Conservation (phyloP, 2,329 filamentous ascomycete species). For the Coccinonectria pachysandricola region DNA sequence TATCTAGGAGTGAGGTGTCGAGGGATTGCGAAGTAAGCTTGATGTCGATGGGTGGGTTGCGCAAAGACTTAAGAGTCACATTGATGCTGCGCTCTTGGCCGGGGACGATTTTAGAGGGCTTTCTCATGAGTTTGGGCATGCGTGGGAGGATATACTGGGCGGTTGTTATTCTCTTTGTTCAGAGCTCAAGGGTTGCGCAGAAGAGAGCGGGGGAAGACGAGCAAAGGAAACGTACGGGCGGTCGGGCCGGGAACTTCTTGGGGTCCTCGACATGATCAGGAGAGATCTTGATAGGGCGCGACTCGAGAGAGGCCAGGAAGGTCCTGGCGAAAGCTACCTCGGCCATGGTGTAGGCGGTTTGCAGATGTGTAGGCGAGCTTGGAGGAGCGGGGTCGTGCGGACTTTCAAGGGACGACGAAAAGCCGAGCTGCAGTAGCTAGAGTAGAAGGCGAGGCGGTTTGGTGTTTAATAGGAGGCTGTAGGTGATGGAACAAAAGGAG, state of each 20-base stretch:
- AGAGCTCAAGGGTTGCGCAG: too few species aligned
- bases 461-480: too few species aligned
- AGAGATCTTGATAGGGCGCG: constrained; percentile 69
- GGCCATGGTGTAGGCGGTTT: constrained; percentile 46
- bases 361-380: constrained; percentile 2
- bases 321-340: constrained; percentile 76
- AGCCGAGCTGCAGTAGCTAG: too few species aligned
- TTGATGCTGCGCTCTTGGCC: constrained; percentile 42
- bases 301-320: constrained; percentile 73
- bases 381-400: too few species aligned
- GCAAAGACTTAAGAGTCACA: constrained; percentile 63
- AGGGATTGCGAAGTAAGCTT: constrained; percentile 51
- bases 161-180: too few species aligned
- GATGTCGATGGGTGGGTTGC: constrained; percentile 62
- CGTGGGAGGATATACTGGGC: constrained; percentile 61
- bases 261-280: constrained; percentile 85
- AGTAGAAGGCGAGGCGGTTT: neutral
- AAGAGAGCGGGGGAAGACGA: neutral
- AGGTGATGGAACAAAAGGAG: too few species aligned
- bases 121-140: constrained; percentile 47
- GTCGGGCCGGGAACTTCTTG: constrained; percentile 62
- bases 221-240: constrained; percentile 47
- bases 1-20: constrained; percentile 65
- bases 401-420: too few species aligned
- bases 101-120: constrained; percentile 37